These are phyloP conservation scores for Backusella luteola DNA, from an alignment of 192 early-diverging fungal genomes.

Conservation along the genomic window DNA sequence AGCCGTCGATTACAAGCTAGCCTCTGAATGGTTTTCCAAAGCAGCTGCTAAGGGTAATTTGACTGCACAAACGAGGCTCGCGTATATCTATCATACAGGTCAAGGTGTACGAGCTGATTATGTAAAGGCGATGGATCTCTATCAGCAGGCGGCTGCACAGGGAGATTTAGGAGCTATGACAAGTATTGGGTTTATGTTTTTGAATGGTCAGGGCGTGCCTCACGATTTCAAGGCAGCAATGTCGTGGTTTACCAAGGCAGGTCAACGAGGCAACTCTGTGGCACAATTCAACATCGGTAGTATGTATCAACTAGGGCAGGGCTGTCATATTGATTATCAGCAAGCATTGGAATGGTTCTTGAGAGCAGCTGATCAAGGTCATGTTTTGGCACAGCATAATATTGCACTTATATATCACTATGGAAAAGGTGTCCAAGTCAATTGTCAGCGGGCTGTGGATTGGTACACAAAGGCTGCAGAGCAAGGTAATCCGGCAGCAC, in stretches of 20 bases:
- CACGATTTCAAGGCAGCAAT: neutral
- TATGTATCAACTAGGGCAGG: neutral
- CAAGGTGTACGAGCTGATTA: neutral
- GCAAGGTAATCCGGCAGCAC: neutral
- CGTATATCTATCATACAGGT: neutral
- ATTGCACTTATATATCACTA: neutral
- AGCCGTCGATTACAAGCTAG: neutral
- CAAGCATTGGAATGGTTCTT: neutral
- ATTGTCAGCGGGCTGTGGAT: neutral
- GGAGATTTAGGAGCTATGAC: neutral
- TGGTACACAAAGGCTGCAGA: slow-evolving; percentile 1
- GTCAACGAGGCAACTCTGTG: neutral
- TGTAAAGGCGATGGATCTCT: neutral
- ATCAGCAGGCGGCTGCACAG: neutral
- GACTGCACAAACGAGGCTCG: neutral
- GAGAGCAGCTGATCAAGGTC: neutral
- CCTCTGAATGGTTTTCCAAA: neutral
- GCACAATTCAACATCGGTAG: neutral
- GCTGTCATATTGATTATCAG: neutral
- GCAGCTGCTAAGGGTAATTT: neutral
- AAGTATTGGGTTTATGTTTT: neutral
- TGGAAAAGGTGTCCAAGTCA: neutral
- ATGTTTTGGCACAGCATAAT: neutral
- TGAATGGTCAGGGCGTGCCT: neutral
- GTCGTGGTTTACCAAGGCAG: neutral